Evolutionary conservation across 73 alveolate genomes (phyloP).

Genomic region (Blepharisma stoltei): DNA sequence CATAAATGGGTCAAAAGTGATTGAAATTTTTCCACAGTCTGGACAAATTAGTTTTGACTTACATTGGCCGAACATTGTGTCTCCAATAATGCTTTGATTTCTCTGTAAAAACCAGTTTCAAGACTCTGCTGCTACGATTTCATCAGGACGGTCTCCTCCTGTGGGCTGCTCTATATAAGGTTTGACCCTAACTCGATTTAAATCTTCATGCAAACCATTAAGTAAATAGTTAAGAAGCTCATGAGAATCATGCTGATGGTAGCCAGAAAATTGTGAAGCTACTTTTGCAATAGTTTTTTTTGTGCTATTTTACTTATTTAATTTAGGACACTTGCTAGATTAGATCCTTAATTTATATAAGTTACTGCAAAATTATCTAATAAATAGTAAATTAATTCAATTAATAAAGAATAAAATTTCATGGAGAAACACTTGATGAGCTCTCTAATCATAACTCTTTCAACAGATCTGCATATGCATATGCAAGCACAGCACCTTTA

Average conservation of each 20-base stretch:
- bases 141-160: slow-evolving; percentile 71
- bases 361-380: no score
- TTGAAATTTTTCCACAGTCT: slow-evolving; percentile 67
- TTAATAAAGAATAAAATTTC: no score
- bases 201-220: slow-evolving; percentile 95
- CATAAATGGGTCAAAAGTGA: slow-evolving; percentile 91
- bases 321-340: no score
- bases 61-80: slow-evolving; percentile 87
- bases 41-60: slow-evolving; percentile 88
- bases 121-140: slow-evolving; percentile 71
- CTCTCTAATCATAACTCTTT: slow-evolving; percentile 49
- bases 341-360: no score
- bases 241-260: slow-evolving; percentile 75
- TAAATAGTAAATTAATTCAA: no score
- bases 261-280: slow-evolving; percentile 64
- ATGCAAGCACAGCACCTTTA: slow-evolving; percentile 55
- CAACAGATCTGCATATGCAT: slow-evolving; percentile 27
- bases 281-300: slow-evolving; percentile 61
- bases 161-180: slow-evolving; percentile 78
- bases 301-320: no score
- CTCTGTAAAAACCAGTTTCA: slow-evolving; percentile 86
- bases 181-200: slow-evolving; percentile 79
- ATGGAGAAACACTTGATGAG: slow-evolving; percentile 47
- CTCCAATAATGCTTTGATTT: slow-evolving; percentile 88
- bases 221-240: slow-evolving; percentile 86